Base-by-base conservation (phyloP, 805 yeast species). In the Wickerhamiella occidentalis region DNA sequence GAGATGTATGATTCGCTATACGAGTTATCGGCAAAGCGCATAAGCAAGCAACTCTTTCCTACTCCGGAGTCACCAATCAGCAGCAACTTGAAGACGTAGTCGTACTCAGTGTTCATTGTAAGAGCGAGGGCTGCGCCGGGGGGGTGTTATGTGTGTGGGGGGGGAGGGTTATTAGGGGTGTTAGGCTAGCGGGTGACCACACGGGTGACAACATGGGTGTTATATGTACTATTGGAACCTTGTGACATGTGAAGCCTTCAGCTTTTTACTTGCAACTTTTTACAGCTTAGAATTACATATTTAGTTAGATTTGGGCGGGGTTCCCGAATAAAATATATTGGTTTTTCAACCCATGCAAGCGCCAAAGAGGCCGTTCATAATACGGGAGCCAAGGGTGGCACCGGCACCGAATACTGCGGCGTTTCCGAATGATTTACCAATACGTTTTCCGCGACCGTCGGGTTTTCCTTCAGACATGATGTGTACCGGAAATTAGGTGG, bases 21-120 rank as follows among this genome's bases (percentile, higher is more conserved):
- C 42, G 96, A 87, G 70, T 90, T 94, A 67, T 92, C 98, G 48
- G 96, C 95, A 66, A 92, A 92, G 68, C 98, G 80, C 63, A 92
- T 74, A 62, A 92, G 74, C 65, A 92, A 73, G 75, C 97, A 92
- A 6, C 96, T 87, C 68, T 92, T 92, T 55, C 98, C 98, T 46
- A 92, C 98, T 59, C 98, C 98, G 43, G 97, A 90, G 69, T 92
- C 96, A 54, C 98, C 98, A 61, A 92, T 92, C 70, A 92, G 78
- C 65, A 92, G 75, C 59, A 92, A 78, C 70, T 92, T 92, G 73
- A 92, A 92, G 64, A 92, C 76, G 67, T 87, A 92, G 70, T 92
- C 98, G 96, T 92, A 92, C 71, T 45, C 48, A 26, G 48, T 45
- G 48, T 45, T 45, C 48, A 45, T 45, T 40, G 38, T 33, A 40